Base-by-base conservation (phyloP, 2,329 filamentous ascomycete genomes). In the Trichoderma koningii region DNA sequence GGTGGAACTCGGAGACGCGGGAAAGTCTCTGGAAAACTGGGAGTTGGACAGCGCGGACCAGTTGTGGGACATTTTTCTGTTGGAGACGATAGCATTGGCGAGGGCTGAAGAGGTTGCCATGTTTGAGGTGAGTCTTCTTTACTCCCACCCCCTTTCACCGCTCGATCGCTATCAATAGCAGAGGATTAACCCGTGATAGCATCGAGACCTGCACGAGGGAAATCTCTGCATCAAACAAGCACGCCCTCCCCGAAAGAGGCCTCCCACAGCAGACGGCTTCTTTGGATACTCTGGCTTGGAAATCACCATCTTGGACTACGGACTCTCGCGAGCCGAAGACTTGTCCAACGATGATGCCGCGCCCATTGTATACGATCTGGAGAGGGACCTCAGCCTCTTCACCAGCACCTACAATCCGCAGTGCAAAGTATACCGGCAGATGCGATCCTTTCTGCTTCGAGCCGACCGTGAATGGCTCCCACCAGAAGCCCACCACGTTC, bases 271-370 rank as follows among this genome's bases (percentile, higher is more conserved):
- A 3, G 68, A 61, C 0, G 75, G 78, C 3, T 76, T 78, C 56
- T 87, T 87, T 73, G 86, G 86, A 30, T 83, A 80, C 68, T 88
- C 86, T 0, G 86, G 85, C 1, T 76, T 88, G 5, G 84, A 88
- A 63, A 83, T 89, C 53, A 89, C 87, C 0, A 85, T 89, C 47
- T 77, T 89, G 5, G 87, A 89, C 73, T 89, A 89, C 67, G 87
- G 86, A 0, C 78, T 89, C 15, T 89, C 87, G 1, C 81, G 87
- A 19, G 86, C 85, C 3, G 81, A 81, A 34, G 77, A 83, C 57
- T 67, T 79, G 5, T 73, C 71, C 1, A 62, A 71, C 3, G 74
- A 78, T 19, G 73, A 78, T 30, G 73, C 76, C 2, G 70, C 68
- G 15, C 77, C 79, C 0, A 78, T 86, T 7, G 84, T 83, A 2